Evolutionary conservation across 2,329 filamentous ascomycete genomes (phyloP), one percentile per base, ranked within the genome.

Genomic region (Oidium heveae): DNA sequence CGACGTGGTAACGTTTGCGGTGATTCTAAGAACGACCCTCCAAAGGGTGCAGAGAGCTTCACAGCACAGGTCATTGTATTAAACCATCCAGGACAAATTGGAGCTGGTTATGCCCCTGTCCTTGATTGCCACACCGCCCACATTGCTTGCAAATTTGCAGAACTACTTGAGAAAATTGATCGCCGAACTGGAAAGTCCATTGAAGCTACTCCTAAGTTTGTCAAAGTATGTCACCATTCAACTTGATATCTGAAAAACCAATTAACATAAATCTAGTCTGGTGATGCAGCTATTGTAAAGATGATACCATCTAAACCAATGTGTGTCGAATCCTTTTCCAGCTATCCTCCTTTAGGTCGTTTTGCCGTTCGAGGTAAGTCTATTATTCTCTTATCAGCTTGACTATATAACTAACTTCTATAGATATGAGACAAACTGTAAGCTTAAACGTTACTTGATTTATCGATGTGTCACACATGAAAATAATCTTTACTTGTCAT

Each of bases 261-360:
- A 13, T n/a, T 39, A 39, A 39, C 36, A 39, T 2, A n/a, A n/a
- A 4, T 20, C 4, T 20, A 52, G 87, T 95, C 89, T 68, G 91
- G 91, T 84, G 91, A 98, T 73, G 89, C 91, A 65, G 89, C 89
- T 73, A 98, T 98, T 76, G 91, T 98, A 78, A 96, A 95, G 87
- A 96, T 98, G 91, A 71, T 95, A 79, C 91, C 91, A 71, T 95
- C 89, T 78, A 98, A 98, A 88, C 91, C 91, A 71, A 98, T 98
- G 91, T 98, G 91, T 74, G 91, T 98, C 74, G 91, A 98, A 86
- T 77, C 91, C 67, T 98, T 96, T 87, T 95, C 88, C 68, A 87
- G 95, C 70, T 98, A 96, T 80, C 89, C 91, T 69, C 91, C 91
- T 73, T 87, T 98, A 68, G 91, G 91, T 72, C 89, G 91, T 83